Evolutionary conservation across 139 green algal species (phyloP), one percentile per base, ranked within the genome.

Genomic region (Ostreobium quekettii): DNA sequence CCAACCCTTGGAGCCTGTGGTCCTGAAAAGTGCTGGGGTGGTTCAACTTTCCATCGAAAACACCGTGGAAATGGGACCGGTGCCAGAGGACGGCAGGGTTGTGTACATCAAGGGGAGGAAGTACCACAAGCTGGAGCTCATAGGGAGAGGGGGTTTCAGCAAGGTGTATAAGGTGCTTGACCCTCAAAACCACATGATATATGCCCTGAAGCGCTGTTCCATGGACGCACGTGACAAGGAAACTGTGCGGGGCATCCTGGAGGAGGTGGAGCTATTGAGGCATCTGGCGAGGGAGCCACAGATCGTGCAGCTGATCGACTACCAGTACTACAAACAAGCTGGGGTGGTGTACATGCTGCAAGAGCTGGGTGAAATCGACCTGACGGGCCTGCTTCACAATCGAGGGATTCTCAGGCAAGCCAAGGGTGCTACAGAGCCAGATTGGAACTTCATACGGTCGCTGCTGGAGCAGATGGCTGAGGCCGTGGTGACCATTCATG

Each of bases 401-500:
- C 42, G 19, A 26, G 42, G 11, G 11, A 11, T 26, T 11, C 42
- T 26, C 11, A 53, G 42, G 19, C 42, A 53, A 19, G 19, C 15
- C 42, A 26, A 26, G 11, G 42, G 42, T 11, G 11, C 11, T 19
- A 53, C 42, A 26, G 11, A 11, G 42, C 42, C 42, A 19, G 42
- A 53, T 53, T 53, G 42, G 42, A 26, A 26, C 15, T 53, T 53
- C 42, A 53, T 53, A 26, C 42, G 42, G 19, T 26, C 19, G 42
- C 42, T 11, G 19, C 19, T 11, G 42, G 42, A 11, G 19, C 15
- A 53, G 42, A 53, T 53, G 42, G 15, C 19, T 11, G 35, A n/a
- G 22, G 30, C 3, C 74, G 33, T 79, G 71, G 30, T 47, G 61
- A 37, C 61, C 72, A 36, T 79, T 75, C 35, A 39, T 53, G 42